Evolutionary conservation across 768 basidiomycete genomes (phyloP), one percentile per base, ranked within the genome.

Genomic region (Mrakia gelida): DNA sequence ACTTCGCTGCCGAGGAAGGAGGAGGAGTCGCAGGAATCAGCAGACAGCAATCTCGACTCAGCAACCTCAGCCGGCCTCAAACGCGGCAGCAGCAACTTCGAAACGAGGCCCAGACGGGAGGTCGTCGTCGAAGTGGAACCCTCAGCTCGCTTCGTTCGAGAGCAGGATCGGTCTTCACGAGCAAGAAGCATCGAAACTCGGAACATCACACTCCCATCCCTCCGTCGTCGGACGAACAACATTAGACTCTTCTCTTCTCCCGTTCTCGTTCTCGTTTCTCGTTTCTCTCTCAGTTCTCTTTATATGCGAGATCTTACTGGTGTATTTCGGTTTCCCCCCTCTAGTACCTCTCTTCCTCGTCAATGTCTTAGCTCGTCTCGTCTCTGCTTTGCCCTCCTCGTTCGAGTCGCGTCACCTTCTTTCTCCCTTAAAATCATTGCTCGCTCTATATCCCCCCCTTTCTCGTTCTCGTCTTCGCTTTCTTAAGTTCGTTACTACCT

Each of bases 1-100:
- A 76, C 70, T 79, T 79, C 34, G 32, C 73, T 6, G 74, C 65
- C 18, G 78, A 79, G 70, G 78, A 79, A 56, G 78, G 75, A 28
- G 78, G 78, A 62, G 78, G 73, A 26, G 74, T 79, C 28, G 56
- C 71, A 6, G 78, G 78, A 26, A 28, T 75, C 26, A 65, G 26
- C 45, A n/a, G 78, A 21, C 62, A 71, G 38, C 70, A 71, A 34
- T 67, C 49, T 59, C 65, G 68, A 2, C 26, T 61, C 26, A 43
- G 45, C 10, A 43, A 30, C 32, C 56, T 67, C 38, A 52, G 54
- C 11, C 72, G 56, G 3, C 34, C 41, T 32, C 61, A 62, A 59
- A 62, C 78, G 34, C 74, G 75, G 18, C 18, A 32, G 26, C 59
- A 79, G 30, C 74, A 62, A 41, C 56, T 79, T 38, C 63, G 73